Conservation (phyloP, 2,329 filamentous ascomycete genomes). For the Phyllosticta citrichinensis region DNA sequence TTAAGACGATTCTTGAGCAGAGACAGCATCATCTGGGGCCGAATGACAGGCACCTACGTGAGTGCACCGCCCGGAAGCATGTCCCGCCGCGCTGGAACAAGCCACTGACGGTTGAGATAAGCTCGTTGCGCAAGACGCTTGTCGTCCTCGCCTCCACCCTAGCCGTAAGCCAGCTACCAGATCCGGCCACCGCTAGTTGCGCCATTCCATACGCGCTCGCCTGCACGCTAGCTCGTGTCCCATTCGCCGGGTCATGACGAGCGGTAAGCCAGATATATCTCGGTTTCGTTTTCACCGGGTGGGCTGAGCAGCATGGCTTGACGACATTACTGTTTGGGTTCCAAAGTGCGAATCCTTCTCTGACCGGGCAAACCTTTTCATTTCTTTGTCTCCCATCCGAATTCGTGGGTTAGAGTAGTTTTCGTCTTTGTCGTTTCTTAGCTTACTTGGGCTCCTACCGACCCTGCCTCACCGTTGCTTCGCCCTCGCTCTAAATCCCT, state of each 20-base stretch:
- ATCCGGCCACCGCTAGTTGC: not conserved
- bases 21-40: not conserved
- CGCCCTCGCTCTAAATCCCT: not conserved
- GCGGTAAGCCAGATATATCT: not conserved
- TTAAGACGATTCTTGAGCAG: not conserved
- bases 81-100: not conserved
- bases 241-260: not conserved
- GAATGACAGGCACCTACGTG: not conserved
- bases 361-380: not conserved
- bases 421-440: not conserved
- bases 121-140: not conserved
- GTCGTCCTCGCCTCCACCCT: not conserved
- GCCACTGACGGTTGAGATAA: not conserved
- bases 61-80: not conserved
- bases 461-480: not conserved
- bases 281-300: not conserved
- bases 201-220: not conserved
- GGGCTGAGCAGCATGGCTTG: not conserved
- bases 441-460: not conserved
- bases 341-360: not conserved
- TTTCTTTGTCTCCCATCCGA: not conserved
- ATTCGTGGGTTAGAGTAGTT: not conserved
- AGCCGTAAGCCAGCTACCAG: not conserved
- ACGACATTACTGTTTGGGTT: not conserved
- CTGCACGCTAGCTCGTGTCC: not conserved